Base-by-base conservation (phyloP, 83 land plant genomes). In the Thuja plicata region DNA sequence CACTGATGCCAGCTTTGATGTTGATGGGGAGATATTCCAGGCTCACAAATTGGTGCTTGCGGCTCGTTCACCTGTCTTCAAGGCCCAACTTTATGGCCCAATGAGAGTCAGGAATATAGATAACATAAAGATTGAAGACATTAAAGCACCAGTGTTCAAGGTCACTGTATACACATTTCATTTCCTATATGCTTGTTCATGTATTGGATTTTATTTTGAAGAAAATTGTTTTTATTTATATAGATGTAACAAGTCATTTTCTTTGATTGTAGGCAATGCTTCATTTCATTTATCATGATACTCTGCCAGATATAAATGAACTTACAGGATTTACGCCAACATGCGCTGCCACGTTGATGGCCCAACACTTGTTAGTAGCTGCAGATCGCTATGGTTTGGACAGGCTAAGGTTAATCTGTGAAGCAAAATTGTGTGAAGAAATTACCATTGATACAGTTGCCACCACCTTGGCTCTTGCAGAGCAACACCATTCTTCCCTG, bases 41-140 rank as follows among this genome's bases (percentile, higher is more conserved):
- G 99, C 97, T 30, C 99, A 97, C 90, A 97, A 96, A 89, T 83
- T 97, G 90, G 96, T 97, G 6, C 92, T 97, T 87, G 99, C 99
- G 38, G 95, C 98, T 6, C 92, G 99, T 16, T 97, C 98, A 21
- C 99, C 99, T 88, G 98, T 97, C 11, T 97, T 97, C 54, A 93
- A 94, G 74, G 99, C 99, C 0, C 98, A 97, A 87, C 92, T 97
- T 71, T 93, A 90, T 94, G 99, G 99, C 13, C 99, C 97, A 77
- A 93, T 97, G 98, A 94, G 95, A 90, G 98, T 96, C 87, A 91
- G 89, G 32, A 90, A 94, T 43, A 92, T 91, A 21, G 86, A 92
- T 34, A 89, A 91, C 73, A 91, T 97, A 85, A 92, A 94, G 76
- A 92, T 97, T 86, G 94, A 96, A 87, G 99, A 97, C 83, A 96